Evolutionary conservation across 805 yeast species (phyloP), one percentile per base, ranked within the genome.

Genomic region (Starmerella ratchasimensis): DNA sequence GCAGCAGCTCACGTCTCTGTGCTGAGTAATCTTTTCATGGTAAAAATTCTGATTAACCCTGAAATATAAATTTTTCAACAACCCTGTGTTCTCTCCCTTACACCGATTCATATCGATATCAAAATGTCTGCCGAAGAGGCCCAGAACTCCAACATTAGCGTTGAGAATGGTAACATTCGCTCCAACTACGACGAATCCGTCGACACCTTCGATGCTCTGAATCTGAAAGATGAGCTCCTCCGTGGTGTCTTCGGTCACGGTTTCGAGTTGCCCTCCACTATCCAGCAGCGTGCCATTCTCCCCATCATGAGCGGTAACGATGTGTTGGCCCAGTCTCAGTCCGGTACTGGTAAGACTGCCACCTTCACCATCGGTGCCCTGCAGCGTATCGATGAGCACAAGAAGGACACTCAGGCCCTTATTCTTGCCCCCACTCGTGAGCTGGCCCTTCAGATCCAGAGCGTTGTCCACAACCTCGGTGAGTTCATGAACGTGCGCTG

Each of bases 341-440:
- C 88, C 24, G 93, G 93, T 58, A 80, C 93, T 21, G 93, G 93
- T 59, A 80, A 80, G 62, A 80, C 93, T n/a, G 93, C 93, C 41
- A 80, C 93, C 17, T 80, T 75, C 62, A 67, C 82, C 46, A 83
- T 88, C 49, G 78, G 71, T 31, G 60, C 66, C 56, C 57, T 71
- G 32, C 69, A 70, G 54, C 54, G 52, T 43, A 71, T 84, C 44
- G 94, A 86, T 60, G 70, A 76, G 52, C 65, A 67, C 49, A 65
- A 70, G 57, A 71, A 75, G 60, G 71, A 76, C 45, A 76, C 93
- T 48, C 96, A 84, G 71, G 97, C 95, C 45, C 71, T 90, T 58
- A 83, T 90, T 51, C 71, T 88, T 51, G 88, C 95, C 40, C 97
- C 98, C 55, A 88, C 98, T 51, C 79, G 98, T 69, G 98, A 88